Evolutionary conservation across 2,329 filamentous ascomycete genomes (phyloP).

Genomic region (Aureobasidium pullulans): DNA sequence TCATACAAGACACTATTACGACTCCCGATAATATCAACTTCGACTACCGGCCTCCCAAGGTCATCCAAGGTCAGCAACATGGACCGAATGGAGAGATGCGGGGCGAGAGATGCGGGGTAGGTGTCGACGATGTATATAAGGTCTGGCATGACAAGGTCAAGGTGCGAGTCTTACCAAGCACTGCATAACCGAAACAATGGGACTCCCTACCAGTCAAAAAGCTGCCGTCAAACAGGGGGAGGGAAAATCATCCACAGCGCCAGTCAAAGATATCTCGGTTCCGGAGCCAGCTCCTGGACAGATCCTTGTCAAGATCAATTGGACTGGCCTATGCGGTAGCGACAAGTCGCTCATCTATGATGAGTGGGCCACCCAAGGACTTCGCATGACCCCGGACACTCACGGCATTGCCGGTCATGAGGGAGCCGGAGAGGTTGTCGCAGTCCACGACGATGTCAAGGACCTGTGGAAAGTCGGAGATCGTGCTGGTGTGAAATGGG

Average conservation of each 20-base stretch:
- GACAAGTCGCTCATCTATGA: slow-evolving; percentile 32
- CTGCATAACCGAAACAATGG: background rate
- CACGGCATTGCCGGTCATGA: slow-evolving; percentile 27
- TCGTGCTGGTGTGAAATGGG: slow-evolving; percentile 28
- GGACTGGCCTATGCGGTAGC: slow-evolving; percentile 27
- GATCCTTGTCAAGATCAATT: slow-evolving; percentile 31
- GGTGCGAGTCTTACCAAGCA: background rate
- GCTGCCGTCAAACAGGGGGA: slow-evolving; percentile 30
- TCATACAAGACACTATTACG: background rate
- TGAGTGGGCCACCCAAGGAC: slow-evolving; percentile 26
- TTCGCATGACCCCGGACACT: slow-evolving; percentile 23
- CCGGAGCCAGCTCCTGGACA: slow-evolving; percentile 26
- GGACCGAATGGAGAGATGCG: background rate
- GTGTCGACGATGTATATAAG: background rate
- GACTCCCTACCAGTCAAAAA: slow-evolving; percentile 21
- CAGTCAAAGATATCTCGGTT: slow-evolving; percentile 26
- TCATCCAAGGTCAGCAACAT: background rate
- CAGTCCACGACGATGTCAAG: slow-evolving; percentile 21
- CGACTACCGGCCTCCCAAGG: background rate
- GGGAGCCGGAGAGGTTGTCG: slow-evolving; percentile 25
- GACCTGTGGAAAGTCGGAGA: slow-evolving; percentile 25
- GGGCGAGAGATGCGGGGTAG: background rate
- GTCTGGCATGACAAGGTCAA: background rate
- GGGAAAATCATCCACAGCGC: slow-evolving; percentile 23
- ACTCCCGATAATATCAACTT: background rate